A percentile compares a stretch with the other conserved stretches of the same genome.
phyloP scores from a whole-genome alignment of 108 stramenopile genomes.

The Conticribra weissflogii region DNA sequence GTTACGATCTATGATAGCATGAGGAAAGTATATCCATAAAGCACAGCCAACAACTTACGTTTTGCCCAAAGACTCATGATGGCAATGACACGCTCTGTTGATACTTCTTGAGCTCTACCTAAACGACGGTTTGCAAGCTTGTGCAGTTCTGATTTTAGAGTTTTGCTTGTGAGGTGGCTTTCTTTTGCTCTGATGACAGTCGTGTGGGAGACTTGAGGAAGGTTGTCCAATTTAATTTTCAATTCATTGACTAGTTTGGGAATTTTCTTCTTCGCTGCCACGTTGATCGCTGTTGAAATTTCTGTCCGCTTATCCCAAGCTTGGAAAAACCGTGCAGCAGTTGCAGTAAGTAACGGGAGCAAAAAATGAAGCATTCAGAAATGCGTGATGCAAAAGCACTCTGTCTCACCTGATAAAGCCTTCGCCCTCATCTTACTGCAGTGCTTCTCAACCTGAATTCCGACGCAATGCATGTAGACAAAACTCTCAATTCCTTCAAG shows the following conservation, averaged over 20 bases:
- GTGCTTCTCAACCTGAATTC: slow-evolving; percentile 81
- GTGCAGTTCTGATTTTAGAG: slow-evolving; percentile 72
- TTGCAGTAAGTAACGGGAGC: not conserved
- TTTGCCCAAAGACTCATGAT: slow-evolving; percentile 81
- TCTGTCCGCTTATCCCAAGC: slow-evolving; percentile 88
- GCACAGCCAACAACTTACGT: slow-evolving; percentile 45
- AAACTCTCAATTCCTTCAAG: slow-evolving; percentile 82
- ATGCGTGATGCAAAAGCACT: not conserved
- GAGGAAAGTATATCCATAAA: not conserved
- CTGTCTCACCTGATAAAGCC: slow-evolving; percentile 58
- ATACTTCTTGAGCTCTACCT: slow-evolving; percentile 68
- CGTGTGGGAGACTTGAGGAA: slow-evolving; percentile 80
- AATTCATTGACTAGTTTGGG: slow-evolving; percentile 72
- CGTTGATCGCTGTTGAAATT: slow-evolving; percentile 85
- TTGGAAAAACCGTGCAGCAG: not conserved
- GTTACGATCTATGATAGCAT: not conserved
- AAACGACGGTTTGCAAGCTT: slow-evolving; percentile 73
- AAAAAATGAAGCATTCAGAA: not conserved
- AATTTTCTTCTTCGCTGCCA: slow-evolving; percentile 77
- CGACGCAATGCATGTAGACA: slow-evolving; percentile 90
- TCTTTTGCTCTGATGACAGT: slow-evolving; percentile 86
- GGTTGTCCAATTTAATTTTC: slow-evolving; percentile 67
- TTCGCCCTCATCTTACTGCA: slow-evolving; percentile 68
- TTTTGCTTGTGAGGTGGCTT: slow-evolving; percentile 78
- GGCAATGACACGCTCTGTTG: slow-evolving; percentile 70